Evolutionary conservation across 176 grass and related monocot species (phyloP), one percentile per base, ranked within the genome.

Genomic region (Thinopyrum elongatum): DNA sequence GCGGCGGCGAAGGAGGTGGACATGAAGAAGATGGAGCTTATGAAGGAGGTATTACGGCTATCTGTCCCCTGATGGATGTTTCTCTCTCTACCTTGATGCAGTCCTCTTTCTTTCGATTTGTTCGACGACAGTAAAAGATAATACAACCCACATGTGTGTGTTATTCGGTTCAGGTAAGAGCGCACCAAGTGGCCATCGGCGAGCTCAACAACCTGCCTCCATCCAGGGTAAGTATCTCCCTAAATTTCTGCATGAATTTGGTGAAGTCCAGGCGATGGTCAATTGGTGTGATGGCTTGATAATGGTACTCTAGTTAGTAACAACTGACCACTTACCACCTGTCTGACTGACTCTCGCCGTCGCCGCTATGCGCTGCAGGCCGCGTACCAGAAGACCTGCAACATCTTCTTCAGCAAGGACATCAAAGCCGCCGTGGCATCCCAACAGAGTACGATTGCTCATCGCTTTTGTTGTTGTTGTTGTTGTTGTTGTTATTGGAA

Each of bases 181-280:
- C 87, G 7, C 90, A 88, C 58, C 82, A 92, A 51, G 85, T 94
- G 87, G 93, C 93, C 38, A 88, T 94, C 33, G 46, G 49, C 23
- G 93, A 94, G 74, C 85, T 94, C 38, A 60, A 81, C 61, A 87
- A 76, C 80, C 74, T 94, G 26, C 67, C 76, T 62, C 82, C 87
- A 53, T 94, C 87, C 47, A 78, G 87, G 83, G 87, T 94, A n/a
- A 79, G 87, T 65, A 46, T 85, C 38, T 75, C 9, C 3, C 17
- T 42, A 25, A 44, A 73, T 26, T 14, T 44, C 14, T 33, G 29
- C 33, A 34, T 5, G 1, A 31, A 31, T 31, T 31, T 31, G 30
- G 30, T 31, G 2, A 31, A 19, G n/a, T 72, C 11, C 22, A 14
- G n/a, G 10, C 55, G 30, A 10, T 51, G 61, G 25, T 47, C 19